phyloP scores from a whole-genome alignment of 2,329 filamentous ascomycete species.

The Tothia fuscella region DNA sequence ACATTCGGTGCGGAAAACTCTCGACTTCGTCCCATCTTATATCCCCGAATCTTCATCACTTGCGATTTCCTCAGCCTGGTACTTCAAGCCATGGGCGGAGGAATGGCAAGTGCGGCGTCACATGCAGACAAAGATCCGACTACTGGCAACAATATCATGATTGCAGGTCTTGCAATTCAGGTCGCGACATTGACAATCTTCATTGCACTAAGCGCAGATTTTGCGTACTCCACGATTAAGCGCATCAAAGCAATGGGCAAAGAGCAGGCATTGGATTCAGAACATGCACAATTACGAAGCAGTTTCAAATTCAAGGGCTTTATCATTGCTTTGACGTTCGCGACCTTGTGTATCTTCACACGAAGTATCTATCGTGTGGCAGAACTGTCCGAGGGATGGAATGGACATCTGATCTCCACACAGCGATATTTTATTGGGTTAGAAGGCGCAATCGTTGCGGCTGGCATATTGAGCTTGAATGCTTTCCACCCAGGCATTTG shows the following conservation, averaged over 20 bases:
- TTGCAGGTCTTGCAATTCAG: constrained; percentile 33
- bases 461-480: constrained; percentile 23
- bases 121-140: constrained; percentile 21
- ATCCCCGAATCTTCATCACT: constrained; percentile 39
- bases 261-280: constrained; percentile 17
- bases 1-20: constrained; percentile 29
- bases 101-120: constrained; percentile 26
- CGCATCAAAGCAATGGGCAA: constrained; percentile 1
- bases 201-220: constrained; percentile 30
- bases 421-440: constrained; percentile 28
- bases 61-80: constrained; percentile 36
- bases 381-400: constrained; percentile 54
- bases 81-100: constrained; percentile 33
- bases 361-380: constrained; percentile 54
- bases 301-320: constrained; percentile 42
- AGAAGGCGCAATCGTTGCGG: constrained; percentile 24
- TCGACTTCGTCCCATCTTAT: constrained; percentile 31
- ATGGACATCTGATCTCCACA: constrained; percentile 41
- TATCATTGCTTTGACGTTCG: constrained; percentile 40
- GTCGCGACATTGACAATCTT: constrained; percentile 32
- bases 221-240: constrained; percentile 5
- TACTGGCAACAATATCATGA: constrained; percentile 32
- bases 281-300: constrained; percentile 23
- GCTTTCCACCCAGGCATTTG: constrained; percentile 26
- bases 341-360: constrained; percentile 52